A percentile compares a stretch with the other conserved stretches of the same genome.
Conservation (phyloP, 371 early-diverging fungal genomes). For the Mucor piriformis region DNA sequence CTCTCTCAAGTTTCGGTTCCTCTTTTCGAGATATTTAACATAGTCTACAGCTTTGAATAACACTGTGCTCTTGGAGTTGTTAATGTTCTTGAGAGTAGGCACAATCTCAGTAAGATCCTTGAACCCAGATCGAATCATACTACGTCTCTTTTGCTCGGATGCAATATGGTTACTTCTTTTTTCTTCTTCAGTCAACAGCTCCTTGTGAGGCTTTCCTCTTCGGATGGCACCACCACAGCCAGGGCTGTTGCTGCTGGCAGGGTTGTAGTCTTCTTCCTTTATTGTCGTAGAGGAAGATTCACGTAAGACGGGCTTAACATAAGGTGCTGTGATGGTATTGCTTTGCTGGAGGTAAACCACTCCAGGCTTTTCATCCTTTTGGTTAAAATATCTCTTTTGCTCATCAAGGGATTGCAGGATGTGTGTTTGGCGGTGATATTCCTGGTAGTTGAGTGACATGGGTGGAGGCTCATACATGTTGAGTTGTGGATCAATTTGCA, state of each 20-base stretch:
- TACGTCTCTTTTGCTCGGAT: slow-evolving; percentile 87
- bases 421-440: slow-evolving; percentile 29
- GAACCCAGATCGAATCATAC: slow-evolving; percentile 81
- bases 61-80: slow-evolving; percentile 55
- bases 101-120: slow-evolving; percentile 79
- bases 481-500: slow-evolving; percentile 28
- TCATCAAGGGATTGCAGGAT: slow-evolving; percentile 43
- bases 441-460: slow-evolving; percentile 13
- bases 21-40: slow-evolving; percentile 47
- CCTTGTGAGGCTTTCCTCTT: slow-evolving; percentile 49
- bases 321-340: slow-evolving; percentile 28
- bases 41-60: slow-evolving; percentile 56
- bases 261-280: slow-evolving; percentile 1
- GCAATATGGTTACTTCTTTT: slow-evolving; percentile 88
- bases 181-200: slow-evolving; percentile 82
- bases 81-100: slow-evolving; percentile 68
- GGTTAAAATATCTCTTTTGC: slow-evolving; percentile 30
- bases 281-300: not conserved
- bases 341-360: slow-evolving; percentile 38
- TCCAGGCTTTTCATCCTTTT: slow-evolving; percentile 15
- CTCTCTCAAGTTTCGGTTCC: slow-evolving; percentile 57
- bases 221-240: slow-evolving; percentile 24
- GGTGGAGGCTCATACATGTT: slow-evolving; percentile 12
- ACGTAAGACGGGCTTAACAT: slow-evolving; percentile 3
- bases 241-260: not conserved